phyloP scores from a whole-genome alignment of 768 basidiomycete genomes.

The Mycena amicta region DNA sequence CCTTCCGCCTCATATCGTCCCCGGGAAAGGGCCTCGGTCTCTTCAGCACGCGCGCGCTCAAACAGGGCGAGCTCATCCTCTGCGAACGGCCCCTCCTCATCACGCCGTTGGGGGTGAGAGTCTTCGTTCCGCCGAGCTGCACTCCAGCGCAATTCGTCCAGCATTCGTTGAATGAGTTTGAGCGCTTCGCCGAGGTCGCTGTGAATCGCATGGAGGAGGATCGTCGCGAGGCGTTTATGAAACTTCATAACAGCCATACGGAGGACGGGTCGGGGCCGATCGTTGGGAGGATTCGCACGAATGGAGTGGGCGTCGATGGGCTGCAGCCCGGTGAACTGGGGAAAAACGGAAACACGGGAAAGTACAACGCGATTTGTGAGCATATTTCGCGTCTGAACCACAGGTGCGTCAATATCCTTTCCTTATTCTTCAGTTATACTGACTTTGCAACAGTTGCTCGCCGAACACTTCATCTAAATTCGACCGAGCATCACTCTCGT shows the following conservation, averaged over 20 bases:
- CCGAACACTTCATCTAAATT: constrained; percentile 28
- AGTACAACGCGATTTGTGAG: constrained; percentile 19
- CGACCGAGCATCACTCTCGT: constrained; percentile 24
- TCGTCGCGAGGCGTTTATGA: constrained; percentile 25
- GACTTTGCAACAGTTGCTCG: constrained; percentile 21
- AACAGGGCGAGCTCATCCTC: neutral
- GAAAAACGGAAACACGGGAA: too few species aligned
- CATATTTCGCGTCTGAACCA: constrained; percentile 29
- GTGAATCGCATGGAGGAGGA: constrained; percentile 26
- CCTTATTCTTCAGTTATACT: neutral
- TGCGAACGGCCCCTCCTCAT: neutral
- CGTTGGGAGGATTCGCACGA: constrained; percentile 29
- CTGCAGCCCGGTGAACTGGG: neutral
- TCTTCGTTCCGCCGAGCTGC: neutral
- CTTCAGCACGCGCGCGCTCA: neutral
- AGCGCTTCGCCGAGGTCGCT: constrained; percentile 13
- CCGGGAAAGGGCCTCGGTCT: neutral
- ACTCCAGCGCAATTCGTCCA: neutral
- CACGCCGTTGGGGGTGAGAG: neutral
- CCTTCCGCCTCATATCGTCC: neutral
- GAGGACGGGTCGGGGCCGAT: constrained; percentile 36
- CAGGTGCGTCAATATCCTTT: constrained; percentile 17
- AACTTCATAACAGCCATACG: constrained; percentile 27
- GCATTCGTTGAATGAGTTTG: constrained; percentile 21
- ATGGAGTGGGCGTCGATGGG: constrained; percentile 19